Base-by-base conservation (phyloP, 768 basidiomycete species). In the Pleurotus tuber-regium region DNA sequence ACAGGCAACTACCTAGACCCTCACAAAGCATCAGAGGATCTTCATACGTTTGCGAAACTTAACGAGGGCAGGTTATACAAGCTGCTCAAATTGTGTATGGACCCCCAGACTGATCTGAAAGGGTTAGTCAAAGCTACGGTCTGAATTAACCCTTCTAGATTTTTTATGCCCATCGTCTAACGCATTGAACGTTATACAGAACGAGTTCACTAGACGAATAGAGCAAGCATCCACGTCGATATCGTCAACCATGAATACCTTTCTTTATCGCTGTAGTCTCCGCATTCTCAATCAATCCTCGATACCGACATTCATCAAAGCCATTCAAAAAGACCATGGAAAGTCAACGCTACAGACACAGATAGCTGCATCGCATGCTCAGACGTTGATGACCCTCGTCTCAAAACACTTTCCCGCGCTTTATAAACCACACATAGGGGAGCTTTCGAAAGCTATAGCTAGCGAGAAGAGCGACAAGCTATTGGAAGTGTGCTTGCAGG, bases 11-110 rank as follows among this genome's bases (percentile, higher is more conserved):
- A 83, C 56, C 73, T 80, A 4, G 94, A 98, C 44, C 76, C 83
- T 1, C 74, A 78, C 33, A 90, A 90, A 61, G 89, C 84, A 0
- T 67, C 72, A 1, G 90, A 90, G 54, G 96, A 98, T 62, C 66
- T 99, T 16, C 71, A 80, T 11, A 66, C 78, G 0, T 99, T 98
- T 58, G 94, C 95, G 0, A 88, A 87, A 53, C 69, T 86, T 36
- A 98, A 98, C 63, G 93, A 96, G 63, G 76, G 77, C 19, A 78
- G 92, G 31, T 72, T 95, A 6, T 98, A 93, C 74, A 93, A 87
- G 66, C 72, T 94, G 9, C 73, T 94, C 33, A 87, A 83, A 65
- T 86, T 79, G 0, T 86, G 89, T 57, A 77, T 91, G 73, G 93
- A 97, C 64, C 74, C 87, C 0, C 87, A 92, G 59, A 85, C 88